Conservation (phyloP, 225 moss, liverwort and hornwort genomes). For the Anthoceros angustus region DNA sequence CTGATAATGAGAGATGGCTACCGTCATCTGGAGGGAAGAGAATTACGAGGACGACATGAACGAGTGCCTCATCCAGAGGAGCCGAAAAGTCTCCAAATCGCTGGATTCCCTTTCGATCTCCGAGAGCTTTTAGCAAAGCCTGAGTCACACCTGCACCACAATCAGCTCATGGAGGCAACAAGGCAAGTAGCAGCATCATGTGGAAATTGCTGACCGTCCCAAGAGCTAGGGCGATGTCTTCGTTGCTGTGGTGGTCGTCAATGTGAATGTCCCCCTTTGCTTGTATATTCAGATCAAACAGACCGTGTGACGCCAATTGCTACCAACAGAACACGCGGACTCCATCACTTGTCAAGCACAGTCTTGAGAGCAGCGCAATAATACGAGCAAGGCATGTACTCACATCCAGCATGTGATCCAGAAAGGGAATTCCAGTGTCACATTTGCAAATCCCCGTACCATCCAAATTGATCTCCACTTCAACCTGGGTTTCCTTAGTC, state of each 20-base stretch:
- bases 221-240: constrained; percentile 82
- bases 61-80: constrained; percentile 88
- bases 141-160: constrained; percentile 8
- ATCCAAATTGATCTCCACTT: constrained; percentile 69
- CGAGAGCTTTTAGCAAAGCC: constrained; percentile 81
- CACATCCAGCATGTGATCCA: constrained; percentile 98
- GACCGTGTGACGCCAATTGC: constrained; percentile 97
- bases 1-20: background rate
- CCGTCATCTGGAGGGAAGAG: background rate
- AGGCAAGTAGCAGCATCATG: background rate
- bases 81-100: constrained; percentile 94
- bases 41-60: constrained; percentile 81
- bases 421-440: constrained; percentile 81
- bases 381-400: constrained; percentile 11
- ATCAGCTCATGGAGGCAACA: background rate
- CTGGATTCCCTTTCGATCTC: constrained; percentile 83
- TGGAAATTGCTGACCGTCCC: constrained; percentile 44
- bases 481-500: constrained; percentile 86
- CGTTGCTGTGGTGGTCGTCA: constrained; percentile 95
- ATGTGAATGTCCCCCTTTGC: constrained; percentile 85
- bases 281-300: constrained; percentile 70
- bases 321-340: constrained; percentile 14
- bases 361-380: background rate
- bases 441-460: constrained; percentile 83
- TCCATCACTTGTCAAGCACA: background rate